phyloP scores from a whole-genome alignment of 116 monocot species.

The Cymodocea nodosa region DNA sequence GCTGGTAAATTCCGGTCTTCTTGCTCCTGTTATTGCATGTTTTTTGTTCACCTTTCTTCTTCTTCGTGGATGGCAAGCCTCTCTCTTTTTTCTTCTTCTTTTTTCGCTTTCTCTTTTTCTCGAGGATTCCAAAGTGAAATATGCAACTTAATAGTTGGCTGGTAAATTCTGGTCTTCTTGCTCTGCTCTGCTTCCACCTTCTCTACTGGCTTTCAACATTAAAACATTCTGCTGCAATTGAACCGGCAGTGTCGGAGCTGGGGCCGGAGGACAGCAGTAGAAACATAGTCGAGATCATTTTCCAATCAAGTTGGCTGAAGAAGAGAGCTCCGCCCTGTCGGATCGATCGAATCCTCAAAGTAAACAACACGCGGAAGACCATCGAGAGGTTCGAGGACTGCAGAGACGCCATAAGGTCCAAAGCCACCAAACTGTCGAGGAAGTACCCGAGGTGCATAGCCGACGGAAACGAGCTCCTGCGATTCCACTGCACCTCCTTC shows the following conservation, averaged over 20 bases:
- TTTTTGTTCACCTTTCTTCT: background rate
- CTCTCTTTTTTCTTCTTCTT: background rate
- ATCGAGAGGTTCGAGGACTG: constrained; percentile 48
- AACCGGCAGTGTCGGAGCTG: constrained; percentile 60
- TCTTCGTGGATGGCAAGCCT: background rate
- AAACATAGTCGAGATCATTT: constrained; percentile 86
- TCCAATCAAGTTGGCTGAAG: constrained; percentile 75
- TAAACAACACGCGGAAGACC: constrained; percentile 44
- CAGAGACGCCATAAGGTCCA: constrained; percentile 39
- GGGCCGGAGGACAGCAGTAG: constrained; percentile 63
- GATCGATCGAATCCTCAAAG: constrained; percentile 66
- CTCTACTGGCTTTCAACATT: background rate
- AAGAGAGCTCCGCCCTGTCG: constrained; percentile 36
- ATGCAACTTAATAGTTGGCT: background rate
- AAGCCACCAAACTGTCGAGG: constrained; percentile 28
- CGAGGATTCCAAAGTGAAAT: too few species aligned
- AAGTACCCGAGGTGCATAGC: constrained; percentile 68
- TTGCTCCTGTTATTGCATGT: too few species aligned
- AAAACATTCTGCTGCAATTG: constrained; percentile 10
- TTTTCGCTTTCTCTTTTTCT: too few species aligned
- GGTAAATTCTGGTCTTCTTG: background rate
- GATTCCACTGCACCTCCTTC: constrained; percentile 55
- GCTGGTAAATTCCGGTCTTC: too few species aligned
- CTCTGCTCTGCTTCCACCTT: background rate
- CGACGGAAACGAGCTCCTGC: constrained; percentile 75